A percentile compares a stretch with the other conserved stretches of the same genome.
phyloP scores from a whole-genome alignment of 108 stramenopile genomes.

The Cyclostephanos tholiformis region DNA sequence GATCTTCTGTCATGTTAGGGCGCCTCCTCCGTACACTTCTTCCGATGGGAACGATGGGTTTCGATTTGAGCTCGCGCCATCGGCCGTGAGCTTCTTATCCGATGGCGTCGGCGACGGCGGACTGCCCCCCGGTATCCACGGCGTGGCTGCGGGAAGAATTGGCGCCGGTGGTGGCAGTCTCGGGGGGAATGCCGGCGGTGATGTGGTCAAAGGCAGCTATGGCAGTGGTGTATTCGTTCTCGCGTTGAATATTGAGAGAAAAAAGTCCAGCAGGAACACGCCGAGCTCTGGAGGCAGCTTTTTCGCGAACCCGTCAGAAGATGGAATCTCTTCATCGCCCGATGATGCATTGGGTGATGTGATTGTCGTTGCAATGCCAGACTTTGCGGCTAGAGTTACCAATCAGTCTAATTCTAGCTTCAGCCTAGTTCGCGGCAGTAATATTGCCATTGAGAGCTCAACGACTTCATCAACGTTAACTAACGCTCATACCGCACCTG shows the following conservation, averaged over 20 bases:
- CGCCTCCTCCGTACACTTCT: slow-evolving; percentile 67
- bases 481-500: slow-evolving; percentile 33
- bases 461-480: slow-evolving; percentile 1
- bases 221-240: slow-evolving; percentile 63
- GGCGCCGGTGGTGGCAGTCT: slow-evolving; percentile 1
- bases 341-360: slow-evolving; percentile 45
- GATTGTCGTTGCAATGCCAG: slow-evolving; percentile 64
- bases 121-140: slow-evolving; percentile 44
- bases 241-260: slow-evolving; percentile 58
- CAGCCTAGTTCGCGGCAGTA: slow-evolving; percentile 17
- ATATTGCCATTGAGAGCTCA: slow-evolving; percentile 20
- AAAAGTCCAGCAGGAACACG: slow-evolving; percentile 7
- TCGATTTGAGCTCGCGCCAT: slow-evolving; percentile 39
- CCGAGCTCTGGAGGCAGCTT: slow-evolving; percentile 14
- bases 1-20: slow-evolving; percentile 80
- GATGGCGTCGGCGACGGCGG: slow-evolving; percentile 21
- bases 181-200: slow-evolving; percentile 17
- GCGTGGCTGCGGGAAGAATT: neutral
- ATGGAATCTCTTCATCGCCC: neutral
- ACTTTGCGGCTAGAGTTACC: slow-evolving; percentile 48
- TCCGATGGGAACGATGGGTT: slow-evolving; percentile 38
- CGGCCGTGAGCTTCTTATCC: slow-evolving; percentile 18
- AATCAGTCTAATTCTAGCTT: neutral
- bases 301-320: slow-evolving; percentile 15
- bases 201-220: slow-evolving; percentile 58